Conservation (phyloP, 176 grass and related monocot species). For the Bromus sterilis region DNA sequence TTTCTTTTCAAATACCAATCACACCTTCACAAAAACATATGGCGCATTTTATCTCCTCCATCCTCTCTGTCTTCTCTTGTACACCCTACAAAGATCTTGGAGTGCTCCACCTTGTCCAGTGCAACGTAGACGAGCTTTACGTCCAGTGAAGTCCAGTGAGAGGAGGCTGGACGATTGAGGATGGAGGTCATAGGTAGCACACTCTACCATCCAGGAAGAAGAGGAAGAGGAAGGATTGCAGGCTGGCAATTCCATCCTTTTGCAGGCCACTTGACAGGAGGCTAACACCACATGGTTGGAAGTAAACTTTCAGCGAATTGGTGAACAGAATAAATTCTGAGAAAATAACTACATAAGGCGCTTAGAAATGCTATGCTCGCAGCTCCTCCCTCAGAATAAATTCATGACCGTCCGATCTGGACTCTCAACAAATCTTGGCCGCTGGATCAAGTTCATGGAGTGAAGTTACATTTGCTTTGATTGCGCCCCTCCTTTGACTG, state of each 20-base stretch:
- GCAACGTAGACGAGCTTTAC: neutral
- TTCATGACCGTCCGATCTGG: neutral
- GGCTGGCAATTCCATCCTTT: neutral
- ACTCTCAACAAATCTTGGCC: neutral
- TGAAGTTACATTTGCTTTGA: neutral
- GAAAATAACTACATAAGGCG: neutral
- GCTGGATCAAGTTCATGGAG: neutral
- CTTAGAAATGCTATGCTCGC: neutral
- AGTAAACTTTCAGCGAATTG: no score
- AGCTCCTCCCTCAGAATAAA: neutral
- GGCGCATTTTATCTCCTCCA: neutral
- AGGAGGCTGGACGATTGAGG: neutral
- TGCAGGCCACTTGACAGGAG: neutral
- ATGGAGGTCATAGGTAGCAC: neutral
- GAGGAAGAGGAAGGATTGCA: neutral
- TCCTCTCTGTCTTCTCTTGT: neutral
- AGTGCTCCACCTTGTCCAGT: neutral
- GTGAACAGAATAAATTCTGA: neutral
- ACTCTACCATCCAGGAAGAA: neutral
- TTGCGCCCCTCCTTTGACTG: neutral
- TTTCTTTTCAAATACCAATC: neutral
- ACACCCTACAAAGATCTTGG: neutral
- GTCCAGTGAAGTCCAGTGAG: neutral
- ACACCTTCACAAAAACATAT: neutral
- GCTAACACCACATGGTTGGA: constrained; percentile 2